Evolutionary conservation across 1,139 yeast genomes (phyloP).

Genomic region (Suhomyces ambrosiae): DNA sequence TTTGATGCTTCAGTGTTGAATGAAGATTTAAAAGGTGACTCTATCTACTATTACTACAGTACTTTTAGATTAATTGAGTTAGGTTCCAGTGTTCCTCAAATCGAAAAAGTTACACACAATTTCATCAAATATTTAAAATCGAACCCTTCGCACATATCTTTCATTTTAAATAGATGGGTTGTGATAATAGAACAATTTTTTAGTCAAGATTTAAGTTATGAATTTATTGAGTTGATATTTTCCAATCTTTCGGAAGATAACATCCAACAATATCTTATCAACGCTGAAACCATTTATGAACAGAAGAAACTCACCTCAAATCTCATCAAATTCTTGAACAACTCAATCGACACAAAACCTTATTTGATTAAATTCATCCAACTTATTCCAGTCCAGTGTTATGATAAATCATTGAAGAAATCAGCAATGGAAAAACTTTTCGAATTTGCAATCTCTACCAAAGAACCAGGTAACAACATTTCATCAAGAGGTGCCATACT

Average conservation of each 20-base stretch:
- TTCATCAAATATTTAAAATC: slow-evolving; percentile 19
- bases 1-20: slow-evolving; percentile 37
- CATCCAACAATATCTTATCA: slow-evolving; percentile 22
- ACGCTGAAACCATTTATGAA: slow-evolving; percentile 43
- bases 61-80: slow-evolving; percentile 54
- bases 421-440: slow-evolving; percentile 38
- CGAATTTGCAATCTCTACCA: slow-evolving; percentile 13
- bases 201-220: slow-evolving; percentile 19
- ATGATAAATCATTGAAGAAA: slow-evolving; percentile 43
- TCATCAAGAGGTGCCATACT: slow-evolving; percentile 24
- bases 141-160: slow-evolving; percentile 19
- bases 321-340: slow-evolving; percentile 26
- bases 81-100: not conserved
- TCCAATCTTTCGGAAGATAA: slow-evolving; percentile 12
- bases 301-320: slow-evolving; percentile 34
- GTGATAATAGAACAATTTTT: slow-evolving; percentile 46
- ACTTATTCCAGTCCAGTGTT: slow-evolving; percentile 53
- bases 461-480: slow-evolving; percentile 8
- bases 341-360: slow-evolving; percentile 2
- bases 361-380: slow-evolving; percentile 16
- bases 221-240: slow-evolving; percentile 18
- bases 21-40: slow-evolving; percentile 6
- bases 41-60: slow-evolving; percentile 35
- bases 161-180: slow-evolving; percentile 56
- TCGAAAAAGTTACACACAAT: not conserved